Evolutionary conservation across 2,329 filamentous ascomycete species (phyloP).

Genomic region (Colletotrichum sp.): DNA sequence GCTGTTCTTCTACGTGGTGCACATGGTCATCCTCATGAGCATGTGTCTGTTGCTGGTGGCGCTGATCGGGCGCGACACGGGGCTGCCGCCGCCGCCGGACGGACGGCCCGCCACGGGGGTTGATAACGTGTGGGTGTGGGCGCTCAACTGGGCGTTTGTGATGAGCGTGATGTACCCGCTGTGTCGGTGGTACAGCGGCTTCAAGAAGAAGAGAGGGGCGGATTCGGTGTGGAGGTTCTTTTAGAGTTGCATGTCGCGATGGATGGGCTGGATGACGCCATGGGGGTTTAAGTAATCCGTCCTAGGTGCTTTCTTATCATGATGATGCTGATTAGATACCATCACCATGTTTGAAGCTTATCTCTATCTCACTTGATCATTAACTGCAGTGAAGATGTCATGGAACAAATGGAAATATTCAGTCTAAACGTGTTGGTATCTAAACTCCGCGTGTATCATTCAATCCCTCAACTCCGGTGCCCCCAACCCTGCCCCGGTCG

Average conservation of each 20-base stretch:
- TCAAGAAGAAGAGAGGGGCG: constrained; percentile 44
- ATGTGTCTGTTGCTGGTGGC: constrained; percentile 28
- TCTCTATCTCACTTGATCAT: neutral
- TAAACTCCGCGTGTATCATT: neutral
- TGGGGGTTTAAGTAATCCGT: neutral
- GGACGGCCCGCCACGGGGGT: constrained; percentile 34
- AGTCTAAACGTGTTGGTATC: neutral
- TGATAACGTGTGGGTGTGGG: constrained; percentile 41
- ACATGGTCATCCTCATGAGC: constrained; percentile 38
- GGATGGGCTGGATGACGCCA: neutral
- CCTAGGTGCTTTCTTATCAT: neutral
- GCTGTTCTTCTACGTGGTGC: constrained; percentile 50
- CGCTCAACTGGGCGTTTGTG: constrained; percentile 37
- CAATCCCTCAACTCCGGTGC: neutral
- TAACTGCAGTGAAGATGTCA: neutral
- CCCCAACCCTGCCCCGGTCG: neutral
- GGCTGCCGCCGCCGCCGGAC: constrained; percentile 27
- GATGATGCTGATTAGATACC: neutral
- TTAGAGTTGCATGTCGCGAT: constrained; percentile 27
- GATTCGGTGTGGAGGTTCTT: constrained; percentile 55
- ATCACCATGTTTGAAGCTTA: neutral
- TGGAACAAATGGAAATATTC: neutral
- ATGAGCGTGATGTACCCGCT: constrained; percentile 46
- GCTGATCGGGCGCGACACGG: constrained; percentile 40
- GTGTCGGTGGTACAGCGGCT: constrained; percentile 45